Base-by-base conservation (phyloP, 2,329 filamentous ascomycete species). In the Colletotrichum sp. region DNA sequence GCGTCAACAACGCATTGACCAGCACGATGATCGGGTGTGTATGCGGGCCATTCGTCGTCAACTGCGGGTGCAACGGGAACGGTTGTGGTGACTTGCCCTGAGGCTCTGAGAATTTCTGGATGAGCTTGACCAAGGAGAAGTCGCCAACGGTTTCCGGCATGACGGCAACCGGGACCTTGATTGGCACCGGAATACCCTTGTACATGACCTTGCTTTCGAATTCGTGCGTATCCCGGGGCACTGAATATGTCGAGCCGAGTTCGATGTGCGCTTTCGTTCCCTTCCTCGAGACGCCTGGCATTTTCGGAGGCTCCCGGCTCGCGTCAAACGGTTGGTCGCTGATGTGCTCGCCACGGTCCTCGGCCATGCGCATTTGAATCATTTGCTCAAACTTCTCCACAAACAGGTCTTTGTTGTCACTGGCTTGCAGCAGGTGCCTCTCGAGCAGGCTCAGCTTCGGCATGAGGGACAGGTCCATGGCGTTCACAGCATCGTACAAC, bases 301-400 rank as follows among this genome's bases (percentile, higher is more conserved):
- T 82, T 77, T 86, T 88, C 3, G 85, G 85, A 11, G 89, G 89
- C 72, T 88, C 91, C 73, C 85, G 82, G 80, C 86, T 87, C 30
- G 88, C 85, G 64, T 91, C 89, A 25, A 87, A 83, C 13, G 87
- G 83, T 76, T 85, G 83, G 79, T 89, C 83, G 59, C 85, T 69
- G 70, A 86, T 77, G 82, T 84, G 83, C 25, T 87, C 87, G 22
- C 86, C 86, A 62, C 87, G 86, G 78, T 92, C 95, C 78, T 95
- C 92, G 15, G 90, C 90, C 84, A 95, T 92, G 57, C 95, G 92
- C 85, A 95, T 95, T 79, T 96, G 92, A 72, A 98, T 94, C 93
- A 99, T 98, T 78, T 94, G 93, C 84, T 98, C 96, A 80, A 99
- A 99, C 83, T 99, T 99, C 83, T 99, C 97, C 36, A 98, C 92